Evolutionary conservation across 352 stramenopile species (phyloP).

Genomic region (Phytophthora uliginosa): DNA sequence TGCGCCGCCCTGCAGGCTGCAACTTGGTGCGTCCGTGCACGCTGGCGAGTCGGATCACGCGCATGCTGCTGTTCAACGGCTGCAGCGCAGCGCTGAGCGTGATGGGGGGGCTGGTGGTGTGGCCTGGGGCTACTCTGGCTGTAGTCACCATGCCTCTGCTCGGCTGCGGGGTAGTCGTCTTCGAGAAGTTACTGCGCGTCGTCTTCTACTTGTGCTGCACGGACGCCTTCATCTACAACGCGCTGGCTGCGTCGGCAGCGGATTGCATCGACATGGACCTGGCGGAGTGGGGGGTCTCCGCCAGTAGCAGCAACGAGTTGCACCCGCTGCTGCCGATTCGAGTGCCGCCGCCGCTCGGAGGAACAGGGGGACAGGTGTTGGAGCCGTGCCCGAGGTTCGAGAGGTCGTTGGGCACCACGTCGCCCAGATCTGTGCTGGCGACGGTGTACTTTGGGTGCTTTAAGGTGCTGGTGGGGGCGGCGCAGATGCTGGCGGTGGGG

Average conservation of each 20-base stretch:
- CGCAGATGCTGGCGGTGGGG: constrained; percentile 41
- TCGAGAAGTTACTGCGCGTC: constrained; percentile 47
- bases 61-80: constrained; percentile 40
- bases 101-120: constrained; percentile 28
- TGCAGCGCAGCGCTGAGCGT: constrained; percentile 38
- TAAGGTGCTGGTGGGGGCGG: constrained; percentile 48
- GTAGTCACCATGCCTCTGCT: constrained; percentile 62
- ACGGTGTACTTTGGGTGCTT: constrained; percentile 61
- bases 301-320: constrained; percentile 14
- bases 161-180: constrained; percentile 61
- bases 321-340: constrained; percentile 53
- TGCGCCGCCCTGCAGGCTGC: constrained; percentile 24
- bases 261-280: constrained; percentile 32
- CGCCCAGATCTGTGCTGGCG: constrained; percentile 51
- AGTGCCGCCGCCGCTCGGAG: constrained; percentile 19
- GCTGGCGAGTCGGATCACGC: constrained; percentile 30
- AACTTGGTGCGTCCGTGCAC: constrained; percentile 36
- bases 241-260: constrained; percentile 32
- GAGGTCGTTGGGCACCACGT: constrained; percentile 38
- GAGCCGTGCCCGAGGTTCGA: constrained; percentile 51
- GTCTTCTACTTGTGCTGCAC: constrained; percentile 52
- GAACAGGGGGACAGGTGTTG: constrained; percentile 11
- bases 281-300: constrained; percentile 12
- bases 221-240: constrained; percentile 67
- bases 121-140: constrained; percentile 28